Evolutionary conservation across 2,329 filamentous ascomycete species (phyloP), one percentile per base, ranked within the genome.

Genomic region (Venturiaceae sp.): DNA sequence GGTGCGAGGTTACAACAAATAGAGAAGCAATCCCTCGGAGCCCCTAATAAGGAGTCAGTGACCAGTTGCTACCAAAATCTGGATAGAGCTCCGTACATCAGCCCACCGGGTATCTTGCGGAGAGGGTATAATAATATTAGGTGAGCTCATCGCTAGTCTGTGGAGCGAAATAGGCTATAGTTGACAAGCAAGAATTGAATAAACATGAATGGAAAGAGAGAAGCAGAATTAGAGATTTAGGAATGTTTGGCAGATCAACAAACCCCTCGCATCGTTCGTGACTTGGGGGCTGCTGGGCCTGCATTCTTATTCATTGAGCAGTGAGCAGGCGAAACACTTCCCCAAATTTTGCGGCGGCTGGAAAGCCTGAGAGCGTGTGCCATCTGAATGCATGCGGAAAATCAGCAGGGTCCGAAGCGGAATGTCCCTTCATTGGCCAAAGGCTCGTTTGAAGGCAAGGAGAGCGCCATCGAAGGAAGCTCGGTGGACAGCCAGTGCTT

Each of bases 11-110:
- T 8, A 60, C 41, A 21, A 60, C 58, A 14, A 60, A 52, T 23
- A 60, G 26, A 3, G 41, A 32, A 3, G 58, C 58, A 13, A 60
- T 52, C 5, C 58, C 58, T 53, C 58, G 58, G 6, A 60, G 54
- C 14, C 58, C 58, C 58, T 59, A 46, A 37, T 26, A 36, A 26
- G 5, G 5, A 21, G 32, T 53, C 8, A 53, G 52, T 53, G 3
- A 30, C 32, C 13, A 21, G n/a, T n/a, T n/a, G 9, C 1, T 6
- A 6, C 5, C 5, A 28, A 28, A 34, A 36, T 37, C 13, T 1
- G 34, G 21, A 53, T 32, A 21, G 30, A 3, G 5, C 6, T 6
- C 23, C 32, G n/a, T 36, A 53, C 52, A 23, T 53, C 52, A 34
- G 52, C 52, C 52, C 52, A 53, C 34, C 23, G n/a, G 5, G 52